Percentiles rank a stretch among this genome's conserved stretches.
Evolutionary conservation across 2,329 filamentous ascomycete genomes (phyloP).

Genomic region (Apiospora aurea): DNA sequence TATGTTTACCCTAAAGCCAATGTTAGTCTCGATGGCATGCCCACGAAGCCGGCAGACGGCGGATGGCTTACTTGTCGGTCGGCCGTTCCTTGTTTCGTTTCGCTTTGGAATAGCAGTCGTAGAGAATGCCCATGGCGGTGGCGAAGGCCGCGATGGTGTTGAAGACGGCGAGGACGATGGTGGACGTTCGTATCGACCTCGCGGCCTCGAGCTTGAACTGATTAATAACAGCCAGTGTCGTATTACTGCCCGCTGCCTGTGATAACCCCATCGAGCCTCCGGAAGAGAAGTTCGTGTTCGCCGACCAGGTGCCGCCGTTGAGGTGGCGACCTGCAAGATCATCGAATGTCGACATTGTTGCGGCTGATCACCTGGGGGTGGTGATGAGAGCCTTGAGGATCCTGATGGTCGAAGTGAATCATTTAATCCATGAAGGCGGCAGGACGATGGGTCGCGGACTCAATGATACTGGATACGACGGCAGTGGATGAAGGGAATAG

Average conservation of each 20-base stretch:
- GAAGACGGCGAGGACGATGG: slow-evolving; percentile 66
- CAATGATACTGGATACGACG: slow-evolving; percentile 20
- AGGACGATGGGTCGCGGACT: slow-evolving; percentile 39
- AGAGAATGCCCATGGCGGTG: slow-evolving; percentile 63
- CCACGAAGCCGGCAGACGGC: slow-evolving; percentile 34
- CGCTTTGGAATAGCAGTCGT: slow-evolving; percentile 58
- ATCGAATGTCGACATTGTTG: slow-evolving; percentile 37
- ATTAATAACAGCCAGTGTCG: slow-evolving; percentile 55
- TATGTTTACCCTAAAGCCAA: slow-evolving; percentile 35
- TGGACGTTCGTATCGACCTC: slow-evolving; percentile 66
- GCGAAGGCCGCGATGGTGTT: slow-evolving; percentile 65
- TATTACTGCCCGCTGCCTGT: slow-evolving; percentile 46
- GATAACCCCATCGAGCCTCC: slow-evolving; percentile 36
- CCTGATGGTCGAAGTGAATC: slow-evolving; percentile 46
- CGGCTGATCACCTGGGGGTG: slow-evolving; percentile 36
- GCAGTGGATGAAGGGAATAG: slow-evolving; percentile 30
- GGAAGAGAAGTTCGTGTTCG: slow-evolving; percentile 36
- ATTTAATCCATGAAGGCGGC: slow-evolving; percentile 49
- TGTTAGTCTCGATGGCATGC: slow-evolving; percentile 42
- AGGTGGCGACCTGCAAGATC: slow-evolving; percentile 25
- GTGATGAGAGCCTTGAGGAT: slow-evolving; percentile 39
- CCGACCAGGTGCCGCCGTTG: slow-evolving; percentile 36
- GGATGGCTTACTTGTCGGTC: slow-evolving; percentile 52
- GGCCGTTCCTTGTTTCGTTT: slow-evolving; percentile 48
- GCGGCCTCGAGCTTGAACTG: slow-evolving; percentile 59